Percentiles rank a stretch among this genome's conserved stretches.
Evolutionary conservation across 768 basidiomycete species (phyloP).

Genomic region (Tephrocybe sp.): DNA sequence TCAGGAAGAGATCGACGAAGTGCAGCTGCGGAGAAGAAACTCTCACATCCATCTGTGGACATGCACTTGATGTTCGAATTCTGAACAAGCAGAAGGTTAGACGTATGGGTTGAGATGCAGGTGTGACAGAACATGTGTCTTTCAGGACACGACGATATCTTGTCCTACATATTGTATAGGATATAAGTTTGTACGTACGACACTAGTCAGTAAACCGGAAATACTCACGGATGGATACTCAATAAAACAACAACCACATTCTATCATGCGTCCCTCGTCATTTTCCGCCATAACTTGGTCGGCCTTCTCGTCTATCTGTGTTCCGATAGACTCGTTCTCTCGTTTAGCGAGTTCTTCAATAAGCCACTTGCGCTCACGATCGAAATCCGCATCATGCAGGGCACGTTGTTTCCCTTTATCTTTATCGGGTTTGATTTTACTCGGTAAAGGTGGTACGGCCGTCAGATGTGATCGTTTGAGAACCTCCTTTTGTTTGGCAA

Average conservation of each 20-base stretch:
- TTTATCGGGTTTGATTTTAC: background rate
- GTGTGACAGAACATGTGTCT: slow-evolving; percentile 70
- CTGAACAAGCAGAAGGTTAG: slow-evolving; percentile 53
- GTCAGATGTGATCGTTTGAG: slow-evolving; percentile 28
- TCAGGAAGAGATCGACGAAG: slow-evolving; percentile 56
- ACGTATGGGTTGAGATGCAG: slow-evolving; percentile 60
- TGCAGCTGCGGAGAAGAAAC: slow-evolving; percentile 57
- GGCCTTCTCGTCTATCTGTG: background rate
- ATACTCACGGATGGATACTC: slow-evolving; percentile 16
- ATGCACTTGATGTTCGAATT: slow-evolving; percentile 60
- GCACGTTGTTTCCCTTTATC: slow-evolving; percentile 44
- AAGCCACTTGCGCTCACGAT: slow-evolving; percentile 28
- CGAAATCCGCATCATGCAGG: slow-evolving; percentile 44
- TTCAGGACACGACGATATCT: slow-evolving; percentile 74
- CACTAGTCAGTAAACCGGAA: background rate
- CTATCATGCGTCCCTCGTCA: slow-evolving; percentile 33
- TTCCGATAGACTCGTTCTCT: background rate
- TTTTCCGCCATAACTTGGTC: background rate
- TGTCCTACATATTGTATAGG: slow-evolving; percentile 54
- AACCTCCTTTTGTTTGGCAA: slow-evolving; percentile 19
- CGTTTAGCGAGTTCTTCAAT: slow-evolving; percentile 6
- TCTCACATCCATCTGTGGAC: slow-evolving; percentile 41
- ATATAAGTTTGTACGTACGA: background rate
- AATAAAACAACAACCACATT: slow-evolving; percentile 76
- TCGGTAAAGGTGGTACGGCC: slow-evolving; percentile 26